Base-by-base conservation (phyloP, 2,329 filamentous ascomycete species). In the Nemania sp. region DNA sequence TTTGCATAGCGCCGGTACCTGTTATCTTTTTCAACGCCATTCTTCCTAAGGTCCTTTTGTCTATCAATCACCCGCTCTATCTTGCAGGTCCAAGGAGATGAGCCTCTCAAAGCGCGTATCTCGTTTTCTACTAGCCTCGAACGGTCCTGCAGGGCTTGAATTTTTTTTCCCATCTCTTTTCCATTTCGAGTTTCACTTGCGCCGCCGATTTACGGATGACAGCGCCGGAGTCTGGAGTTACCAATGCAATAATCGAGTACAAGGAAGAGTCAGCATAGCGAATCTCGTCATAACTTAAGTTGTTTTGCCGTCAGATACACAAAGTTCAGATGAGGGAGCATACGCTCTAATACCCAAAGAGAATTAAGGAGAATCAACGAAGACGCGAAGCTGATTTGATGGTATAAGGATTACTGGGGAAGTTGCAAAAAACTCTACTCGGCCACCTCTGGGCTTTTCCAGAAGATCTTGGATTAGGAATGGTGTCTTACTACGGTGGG, bases 1-100 rank as follows among this genome's bases (percentile, higher is more conserved):
- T 56, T 39, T 60, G 59, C 59, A 61, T 60, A 52, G 59, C 57
- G 57, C 49, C 59, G 54, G 59, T 49, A 46, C 46, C 43, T n/a
- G 46, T 57, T 44, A 51, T 31, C 49, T 22, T 54, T 57, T 57
- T 48, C 14, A n/a, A 47, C 51, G 26, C 37, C 33, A 11, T 51
- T 56, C n/a, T 43, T 33, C 19, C 23, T 19, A 22, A 26, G 20
- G 34, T 51, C 51, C 45, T 44, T 55, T 48, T 57, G 20, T 46
- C 17, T 54, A 15, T 49, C 20, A 39, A 24, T 19, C 34, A 47
- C 26, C 50, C 34, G 47, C 54, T 54, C 56, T 46, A 17, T 54
- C 54, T 52, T 54, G 47, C 43, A 54, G 57, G 50, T 49, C 49
- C 50, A 49, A 49, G 34, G 47, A 52, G 42, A 52, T 31, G 46